phyloP scores from a whole-genome alignment of 139 green algal species.

The Tetradesmus lagerheimii region DNA sequence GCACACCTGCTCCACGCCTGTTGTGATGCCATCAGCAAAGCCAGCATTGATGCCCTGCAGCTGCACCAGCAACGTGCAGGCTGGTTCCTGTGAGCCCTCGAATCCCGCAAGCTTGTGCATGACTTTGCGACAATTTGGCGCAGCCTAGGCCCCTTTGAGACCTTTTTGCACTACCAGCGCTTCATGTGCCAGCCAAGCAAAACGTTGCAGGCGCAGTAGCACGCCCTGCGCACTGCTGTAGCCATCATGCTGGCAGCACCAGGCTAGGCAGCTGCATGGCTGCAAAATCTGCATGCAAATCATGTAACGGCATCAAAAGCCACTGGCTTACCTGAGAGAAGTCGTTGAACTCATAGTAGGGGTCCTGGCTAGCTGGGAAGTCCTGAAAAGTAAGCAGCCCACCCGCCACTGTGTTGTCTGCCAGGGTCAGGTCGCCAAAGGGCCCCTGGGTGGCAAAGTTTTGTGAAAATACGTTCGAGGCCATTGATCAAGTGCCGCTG shows the following conservation, averaged over 20 bases:
- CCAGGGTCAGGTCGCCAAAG: slow-evolving; percentile 7
- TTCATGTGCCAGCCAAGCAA: no score
- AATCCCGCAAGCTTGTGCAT: no score
- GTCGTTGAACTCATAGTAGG: slow-evolving; percentile 5
- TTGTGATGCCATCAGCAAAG: background rate
- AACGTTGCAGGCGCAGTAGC: no score
- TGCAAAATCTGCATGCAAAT: background rate
- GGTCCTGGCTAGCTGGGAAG: slow-evolving; percentile 11
- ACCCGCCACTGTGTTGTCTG: background rate
- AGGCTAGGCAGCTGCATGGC: background rate
- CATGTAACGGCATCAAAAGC: background rate
- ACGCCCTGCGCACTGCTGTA: background rate
- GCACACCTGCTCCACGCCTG: background rate
- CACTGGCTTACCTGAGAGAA: background rate
- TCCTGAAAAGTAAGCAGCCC: slow-evolving; percentile 21
- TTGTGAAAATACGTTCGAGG: background rate
- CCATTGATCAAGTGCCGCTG: background rate
- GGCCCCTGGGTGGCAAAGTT: slow-evolving; percentile 2
- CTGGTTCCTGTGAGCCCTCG: background rate
- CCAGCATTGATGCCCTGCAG: background rate
- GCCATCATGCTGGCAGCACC: background rate
- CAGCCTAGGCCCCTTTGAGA: background rate
- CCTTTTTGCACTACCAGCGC: background rate
- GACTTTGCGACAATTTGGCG: background rate
- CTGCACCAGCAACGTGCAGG: background rate